A percentile compares a stretch with the other conserved stretches of the same genome.
These are phyloP conservation scores for Macrolepiota albuminosa DNA, from an alignment of 768 basidiomycete genomes.

Conservation along the genomic window DNA sequence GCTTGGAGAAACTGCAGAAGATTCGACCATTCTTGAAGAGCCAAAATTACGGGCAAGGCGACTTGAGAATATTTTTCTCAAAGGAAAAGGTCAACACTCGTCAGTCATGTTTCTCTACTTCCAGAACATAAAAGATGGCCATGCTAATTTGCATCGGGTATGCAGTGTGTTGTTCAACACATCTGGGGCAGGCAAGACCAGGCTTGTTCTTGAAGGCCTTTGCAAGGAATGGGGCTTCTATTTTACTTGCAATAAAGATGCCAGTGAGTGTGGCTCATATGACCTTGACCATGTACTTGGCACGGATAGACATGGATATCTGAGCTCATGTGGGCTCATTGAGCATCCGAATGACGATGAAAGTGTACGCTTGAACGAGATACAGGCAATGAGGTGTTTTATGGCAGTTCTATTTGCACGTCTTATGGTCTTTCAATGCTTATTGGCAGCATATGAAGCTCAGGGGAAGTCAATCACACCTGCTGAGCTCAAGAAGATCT, in stretches of 20 bases:
- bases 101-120: neutral
- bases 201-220: slow-evolving; percentile 1
- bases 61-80: neutral
- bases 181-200: neutral
- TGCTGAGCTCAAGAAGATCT: neutral
- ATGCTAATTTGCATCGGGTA: neutral
- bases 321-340: neutral
- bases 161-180: neutral
- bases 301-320: neutral
- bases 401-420: neutral
- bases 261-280: slow-evolving; percentile 1
- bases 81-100: neutral
- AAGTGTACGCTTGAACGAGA: neutral
- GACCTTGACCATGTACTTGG: neutral
- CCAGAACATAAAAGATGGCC: neutral
- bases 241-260: neutral
- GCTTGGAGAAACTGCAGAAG: neutral
- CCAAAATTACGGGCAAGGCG: neutral
- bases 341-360: neutral
- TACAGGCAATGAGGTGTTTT: neutral
- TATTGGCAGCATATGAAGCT: neutral
- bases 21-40: neutral
- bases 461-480: neutral
- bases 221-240: slow-evolving; percentile 1
- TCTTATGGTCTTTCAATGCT: neutral